Evolutionary conservation across 2,329 filamentous ascomycete genomes (phyloP), one percentile per base, ranked within the genome.

Genomic region (Hypoxylon rubiginosum): DNA sequence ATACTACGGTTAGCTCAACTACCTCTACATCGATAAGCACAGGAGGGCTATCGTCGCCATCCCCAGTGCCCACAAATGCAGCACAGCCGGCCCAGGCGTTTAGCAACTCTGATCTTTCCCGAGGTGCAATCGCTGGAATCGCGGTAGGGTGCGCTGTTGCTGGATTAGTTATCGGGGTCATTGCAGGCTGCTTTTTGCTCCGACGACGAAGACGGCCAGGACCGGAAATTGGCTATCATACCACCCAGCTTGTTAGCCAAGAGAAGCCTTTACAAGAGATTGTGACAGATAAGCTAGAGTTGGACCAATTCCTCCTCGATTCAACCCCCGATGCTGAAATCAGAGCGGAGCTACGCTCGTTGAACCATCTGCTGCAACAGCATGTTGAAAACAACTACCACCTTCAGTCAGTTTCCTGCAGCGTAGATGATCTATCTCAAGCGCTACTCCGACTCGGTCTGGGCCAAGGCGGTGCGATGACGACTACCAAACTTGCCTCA

Each of bases 301-400:
- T 82, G 7, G 69, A 71, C n/a, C 76, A 79, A 34, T 80, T 80
- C 46, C 74, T 82, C 6, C 73, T 81, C 10, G 75, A 79, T 13
- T 65, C 77, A 1, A 77, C 71, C 0, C 75, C 81, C 0, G 80
- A 83, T 60, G 71, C 74, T n/a, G 74, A 79, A 2, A 76, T 82
- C 8, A 63, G 67, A 3, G 46, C 63, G 3, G 79, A 81, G 48
- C 62, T 82, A 5, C 66, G 72, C 3, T 73, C 78, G 0, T 59
- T 83, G 2, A 73, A 74, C 1, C 71, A 76, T 4, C 74, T 82
- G 4, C 75, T 83, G 10, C 74, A 77, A 28, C 75, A 79, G 39
- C 82, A 84, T 63, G 78, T 81, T 41, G 76, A 82, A 57, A 77
- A 72, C 55, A 69, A 82, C 53, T 83, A 83, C 53, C 79, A 81